These are phyloP conservation scores for Nannizziopsis barbatae DNA, from an alignment of 2,329 filamentous ascomycete species.

Conservation along the genomic window DNA sequence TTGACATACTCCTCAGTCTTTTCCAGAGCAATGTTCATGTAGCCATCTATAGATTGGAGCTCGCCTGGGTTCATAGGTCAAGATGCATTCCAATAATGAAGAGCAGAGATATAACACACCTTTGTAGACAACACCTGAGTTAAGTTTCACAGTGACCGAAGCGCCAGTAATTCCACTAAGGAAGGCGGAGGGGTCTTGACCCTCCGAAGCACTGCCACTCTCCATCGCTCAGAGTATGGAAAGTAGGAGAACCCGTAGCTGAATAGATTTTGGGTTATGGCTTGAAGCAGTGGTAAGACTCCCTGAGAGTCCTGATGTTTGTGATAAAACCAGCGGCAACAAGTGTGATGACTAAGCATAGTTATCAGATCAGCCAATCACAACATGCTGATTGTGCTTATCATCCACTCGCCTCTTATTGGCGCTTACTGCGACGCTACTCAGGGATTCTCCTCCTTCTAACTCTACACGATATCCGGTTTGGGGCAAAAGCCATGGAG, in stretches of 20 bases:
- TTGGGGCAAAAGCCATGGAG: too few species aligned
- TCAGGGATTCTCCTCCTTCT: too few species aligned
- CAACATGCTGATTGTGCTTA: background rate
- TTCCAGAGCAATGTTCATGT: constrained; percentile 99
- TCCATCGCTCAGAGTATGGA: constrained; percentile 57
- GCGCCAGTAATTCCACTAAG: constrained; percentile 89
- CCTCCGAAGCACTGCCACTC: constrained; percentile 58
- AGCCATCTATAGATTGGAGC: constrained; percentile 92
- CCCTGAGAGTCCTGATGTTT: background rate
- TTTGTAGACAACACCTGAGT: constrained; percentile 97
- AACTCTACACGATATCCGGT: too few species aligned
- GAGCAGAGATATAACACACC: constrained; percentile 41
- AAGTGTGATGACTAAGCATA: background rate
- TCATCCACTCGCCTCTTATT: background rate
- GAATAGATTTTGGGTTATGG: background rate
- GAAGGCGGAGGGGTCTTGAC: constrained; percentile 88
- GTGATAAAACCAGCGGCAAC: background rate
- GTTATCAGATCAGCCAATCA: background rate
- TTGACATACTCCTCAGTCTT: constrained; percentile 89
- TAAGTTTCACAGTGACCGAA: constrained; percentile 90
- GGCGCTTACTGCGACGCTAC: background rate
- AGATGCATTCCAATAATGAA: background rate
- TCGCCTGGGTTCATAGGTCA: constrained; percentile 53
- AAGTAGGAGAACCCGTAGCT: background rate
- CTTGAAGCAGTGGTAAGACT: background rate